phyloP scores from a whole-genome alignment of 352 stramenopile species.

The Phytophthora tubulina region DNA sequence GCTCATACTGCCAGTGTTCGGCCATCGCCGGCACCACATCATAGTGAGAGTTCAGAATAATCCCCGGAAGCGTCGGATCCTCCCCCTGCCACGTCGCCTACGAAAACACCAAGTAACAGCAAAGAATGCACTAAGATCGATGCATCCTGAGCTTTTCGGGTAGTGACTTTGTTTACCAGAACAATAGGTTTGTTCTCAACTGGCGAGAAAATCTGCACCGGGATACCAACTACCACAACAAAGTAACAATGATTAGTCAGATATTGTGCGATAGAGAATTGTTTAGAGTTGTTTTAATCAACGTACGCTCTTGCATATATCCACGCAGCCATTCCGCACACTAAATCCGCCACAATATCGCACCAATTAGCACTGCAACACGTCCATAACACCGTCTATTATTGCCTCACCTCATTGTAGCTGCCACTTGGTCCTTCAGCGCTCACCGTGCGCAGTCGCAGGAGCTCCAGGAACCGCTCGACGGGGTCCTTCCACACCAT shows the following conservation, averaged over 20 bases:
- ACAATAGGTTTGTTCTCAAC: conserved; percentile 90
- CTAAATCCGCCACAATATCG: conserved; percentile 25
- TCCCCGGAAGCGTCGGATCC: conserved; percentile 85
- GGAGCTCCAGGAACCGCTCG: conserved; percentile 79
- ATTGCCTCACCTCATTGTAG: conserved; percentile 63
- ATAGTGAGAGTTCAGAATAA: conserved; percentile 98
- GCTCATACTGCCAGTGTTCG: conserved; percentile 92
- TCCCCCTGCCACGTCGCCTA: conserved; percentile 87
- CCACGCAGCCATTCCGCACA: conserved; percentile 77
- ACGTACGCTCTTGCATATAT: conserved; percentile 60
- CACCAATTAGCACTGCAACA: neutral
- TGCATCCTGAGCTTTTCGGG: neutral
- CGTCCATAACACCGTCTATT: neutral
- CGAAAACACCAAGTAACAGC: neutral
- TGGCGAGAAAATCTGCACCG: conserved; percentile 62
- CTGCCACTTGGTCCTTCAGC: conserved; percentile 67
- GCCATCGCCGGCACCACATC: conserved; percentile 94
- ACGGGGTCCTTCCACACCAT: conserved; percentile 48
- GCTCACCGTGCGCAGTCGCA: conserved; percentile 86
- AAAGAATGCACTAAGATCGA: neutral
- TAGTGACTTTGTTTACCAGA: conserved; percentile 56
- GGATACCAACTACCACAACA: conserved; percentile 44
- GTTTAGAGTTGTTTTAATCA: too few species aligned
- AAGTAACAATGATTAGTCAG: neutral
- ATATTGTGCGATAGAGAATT: too few species aligned